Evolutionary conservation across 441 rosid species (phyloP).

Genomic region (Brassica balearica): DNA sequence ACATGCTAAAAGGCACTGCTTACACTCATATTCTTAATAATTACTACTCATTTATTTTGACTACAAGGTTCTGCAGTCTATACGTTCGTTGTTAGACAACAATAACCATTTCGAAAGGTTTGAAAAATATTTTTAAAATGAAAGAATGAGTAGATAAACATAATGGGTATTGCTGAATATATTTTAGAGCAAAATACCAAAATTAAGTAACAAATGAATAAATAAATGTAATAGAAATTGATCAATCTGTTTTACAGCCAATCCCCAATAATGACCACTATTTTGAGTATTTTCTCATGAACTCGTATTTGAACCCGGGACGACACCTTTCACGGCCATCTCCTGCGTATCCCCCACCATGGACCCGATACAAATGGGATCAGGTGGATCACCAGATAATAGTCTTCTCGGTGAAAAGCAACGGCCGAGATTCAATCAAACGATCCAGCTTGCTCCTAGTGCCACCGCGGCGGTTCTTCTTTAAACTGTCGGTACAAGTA

Average conservation of each 20-base stretch:
- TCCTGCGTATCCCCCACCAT: conserved; percentile 41
- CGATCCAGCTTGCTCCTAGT: conserved; percentile 47
- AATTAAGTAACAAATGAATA: conserved; percentile 9
- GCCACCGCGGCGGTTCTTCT: conserved; percentile 52
- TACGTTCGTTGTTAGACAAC: too few relatives aligned
- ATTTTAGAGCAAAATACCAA: not conserved
- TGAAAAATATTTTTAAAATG: too few relatives aligned
- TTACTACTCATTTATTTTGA: too few relatives aligned
- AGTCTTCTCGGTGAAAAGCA: conserved; percentile 50
- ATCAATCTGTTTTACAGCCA: too few relatives aligned
- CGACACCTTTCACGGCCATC: conserved; percentile 67
- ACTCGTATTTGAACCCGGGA: conserved; percentile 65
- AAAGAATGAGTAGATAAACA: not conserved
- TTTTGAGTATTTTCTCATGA: not conserved
- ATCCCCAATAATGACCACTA: not conserved
- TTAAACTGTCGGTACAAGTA: conserved; percentile 50
- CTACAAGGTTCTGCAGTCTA: too few relatives aligned
- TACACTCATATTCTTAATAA: too few relatives aligned
- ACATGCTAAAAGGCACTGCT: too few relatives aligned
- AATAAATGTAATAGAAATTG: not conserved
- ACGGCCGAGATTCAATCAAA: conserved; percentile 69
- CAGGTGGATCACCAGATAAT: conserved; percentile 45
- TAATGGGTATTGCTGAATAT: not conserved
- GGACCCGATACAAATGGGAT: conserved; percentile 26
- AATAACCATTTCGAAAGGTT: too few relatives aligned